Evolutionary conservation across 2,329 filamentous ascomycete species (phyloP).

Genomic region (Metarhizium guizhouense): DNA sequence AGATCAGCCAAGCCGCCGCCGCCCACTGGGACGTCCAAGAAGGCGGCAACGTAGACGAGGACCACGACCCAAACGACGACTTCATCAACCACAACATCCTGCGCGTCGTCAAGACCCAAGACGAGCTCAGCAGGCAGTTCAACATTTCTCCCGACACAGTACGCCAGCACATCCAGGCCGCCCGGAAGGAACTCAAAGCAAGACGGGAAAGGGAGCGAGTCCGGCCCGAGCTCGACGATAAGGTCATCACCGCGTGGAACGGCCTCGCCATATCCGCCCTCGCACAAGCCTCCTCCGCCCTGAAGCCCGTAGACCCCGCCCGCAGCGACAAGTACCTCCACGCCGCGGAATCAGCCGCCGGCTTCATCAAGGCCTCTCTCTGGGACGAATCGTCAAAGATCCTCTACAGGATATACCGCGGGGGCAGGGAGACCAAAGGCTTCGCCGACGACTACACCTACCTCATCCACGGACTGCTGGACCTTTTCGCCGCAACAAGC

Average conservation of each 20-base stretch:
- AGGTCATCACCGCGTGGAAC: constrained; percentile 82
- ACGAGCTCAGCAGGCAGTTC: constrained; percentile 66
- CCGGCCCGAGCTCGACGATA: constrained; percentile 74
- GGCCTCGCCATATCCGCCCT: constrained; percentile 79
- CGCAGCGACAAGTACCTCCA: constrained; percentile 52
- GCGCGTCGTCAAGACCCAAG: constrained; percentile 57
- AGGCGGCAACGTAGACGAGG: constrained; percentile 76
- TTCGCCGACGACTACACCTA: constrained; percentile 97
- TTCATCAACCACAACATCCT: constrained; percentile 92
- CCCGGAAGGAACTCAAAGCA: constrained; percentile 57
- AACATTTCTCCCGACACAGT: constrained; percentile 63
- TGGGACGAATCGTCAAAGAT: constrained; percentile 56
- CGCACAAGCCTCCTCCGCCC: constrained; percentile 61
- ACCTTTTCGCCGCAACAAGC: constrained; percentile 75
- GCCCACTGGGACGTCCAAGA: constrained; percentile 76
- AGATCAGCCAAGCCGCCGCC: constrained; percentile 65
- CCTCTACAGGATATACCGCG: constrained; percentile 67
- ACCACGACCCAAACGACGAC: constrained; percentile 84
- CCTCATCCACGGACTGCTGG: constrained; percentile 70
- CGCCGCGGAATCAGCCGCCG: constrained; percentile 58
- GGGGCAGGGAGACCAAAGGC: constrained; percentile 54
- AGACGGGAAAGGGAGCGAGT: constrained; percentile 68
- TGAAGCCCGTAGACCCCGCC: constrained; percentile 51
- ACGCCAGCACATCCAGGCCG: constrained; percentile 54
- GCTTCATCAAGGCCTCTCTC: constrained; percentile 64